A percentile compares a stretch with the other conserved stretches of the same genome.
Conservation (phyloP, 2,329 filamentous ascomycete species). For the Botrytis galanthina region DNA sequence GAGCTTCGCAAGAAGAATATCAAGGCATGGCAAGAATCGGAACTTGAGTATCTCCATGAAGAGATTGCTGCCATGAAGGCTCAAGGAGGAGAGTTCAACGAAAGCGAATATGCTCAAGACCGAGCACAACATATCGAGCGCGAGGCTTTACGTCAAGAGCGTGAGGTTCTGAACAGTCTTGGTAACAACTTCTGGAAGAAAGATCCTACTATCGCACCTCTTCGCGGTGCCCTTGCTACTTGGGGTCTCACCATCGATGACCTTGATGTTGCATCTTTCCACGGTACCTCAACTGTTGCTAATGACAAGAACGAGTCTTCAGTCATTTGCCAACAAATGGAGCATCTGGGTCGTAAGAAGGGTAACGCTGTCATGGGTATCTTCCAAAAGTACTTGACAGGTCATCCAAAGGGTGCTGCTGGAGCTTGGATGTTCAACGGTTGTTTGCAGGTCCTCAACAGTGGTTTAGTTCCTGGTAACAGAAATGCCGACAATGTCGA, state of each 20-base stretch:
- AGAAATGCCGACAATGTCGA: constrained; percentile 98
- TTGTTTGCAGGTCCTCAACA: constrained; percentile 91
- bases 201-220: constrained; percentile 87
- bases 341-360: constrained; percentile 91
- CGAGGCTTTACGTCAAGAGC: constrained; percentile 85
- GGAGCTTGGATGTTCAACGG: constrained; percentile 99
- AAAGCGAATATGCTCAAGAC: constrained; percentile 81
- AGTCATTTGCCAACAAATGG: constrained; percentile 93
- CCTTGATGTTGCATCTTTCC: constrained; percentile 92
- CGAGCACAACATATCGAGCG: constrained; percentile 82
- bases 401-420: constrained; percentile 97
- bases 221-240: constrained; percentile 92
- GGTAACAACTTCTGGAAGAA: constrained; percentile 99
- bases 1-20: constrained; percentile 92
- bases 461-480: constrained; percentile 91
- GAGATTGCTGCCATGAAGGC: constrained; percentile 90
- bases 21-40: constrained; percentile 93
- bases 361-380: constrained; percentile 94
- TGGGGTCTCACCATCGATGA: constrained; percentile 99
- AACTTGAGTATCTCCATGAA: constrained; percentile 88
- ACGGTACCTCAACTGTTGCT: constrained; percentile 96
- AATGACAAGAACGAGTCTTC: constrained; percentile 99
- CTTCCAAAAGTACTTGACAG: constrained; percentile 99
- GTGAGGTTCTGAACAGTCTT: constrained; percentile 86
- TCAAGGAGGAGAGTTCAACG: constrained; percentile 71